Evolutionary conservation across 495 filamentous ascomycete genomes (phyloP).

Genomic region (Cudoniella acicularis): DNA sequence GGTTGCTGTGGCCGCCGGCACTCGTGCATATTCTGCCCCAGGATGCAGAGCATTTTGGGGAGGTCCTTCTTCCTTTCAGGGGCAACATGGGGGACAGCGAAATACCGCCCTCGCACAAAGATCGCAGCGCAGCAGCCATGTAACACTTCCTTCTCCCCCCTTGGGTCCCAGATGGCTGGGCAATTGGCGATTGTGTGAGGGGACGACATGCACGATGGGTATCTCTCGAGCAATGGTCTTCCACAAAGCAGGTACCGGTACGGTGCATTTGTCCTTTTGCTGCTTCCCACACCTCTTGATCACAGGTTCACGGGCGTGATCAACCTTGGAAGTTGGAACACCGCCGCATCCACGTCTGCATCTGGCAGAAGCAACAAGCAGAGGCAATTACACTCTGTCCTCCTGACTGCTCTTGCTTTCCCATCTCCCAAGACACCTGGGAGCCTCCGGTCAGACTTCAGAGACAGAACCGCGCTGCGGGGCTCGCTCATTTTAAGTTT

Average conservation of each 20-base stretch:
- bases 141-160: too few relatives aligned
- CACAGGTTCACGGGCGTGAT: too few relatives aligned
- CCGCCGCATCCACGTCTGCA: too few relatives aligned
- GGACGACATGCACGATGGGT: background rate
- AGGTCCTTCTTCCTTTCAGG: background rate
- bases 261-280: background rate
- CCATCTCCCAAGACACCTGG: background rate
- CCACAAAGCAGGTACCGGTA: background rate
- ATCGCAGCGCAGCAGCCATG: too few relatives aligned
- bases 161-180: background rate
- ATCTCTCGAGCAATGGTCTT: background rate
- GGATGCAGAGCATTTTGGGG: background rate
- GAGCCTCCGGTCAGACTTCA: too few relatives aligned
- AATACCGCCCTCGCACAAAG: background rate
- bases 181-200: background rate
- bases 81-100: background rate
- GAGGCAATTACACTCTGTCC: background rate
- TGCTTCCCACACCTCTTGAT: too few relatives aligned
- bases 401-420: background rate
- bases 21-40: too few relatives aligned
- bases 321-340: too few relatives aligned
- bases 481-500: background rate
- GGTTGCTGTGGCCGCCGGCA: too few relatives aligned
- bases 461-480: background rate
- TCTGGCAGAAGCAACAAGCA: too few relatives aligned